phyloP scores from a whole-genome alignment of 441 rosid genomes.

The Raphanus hybrid region DNA sequence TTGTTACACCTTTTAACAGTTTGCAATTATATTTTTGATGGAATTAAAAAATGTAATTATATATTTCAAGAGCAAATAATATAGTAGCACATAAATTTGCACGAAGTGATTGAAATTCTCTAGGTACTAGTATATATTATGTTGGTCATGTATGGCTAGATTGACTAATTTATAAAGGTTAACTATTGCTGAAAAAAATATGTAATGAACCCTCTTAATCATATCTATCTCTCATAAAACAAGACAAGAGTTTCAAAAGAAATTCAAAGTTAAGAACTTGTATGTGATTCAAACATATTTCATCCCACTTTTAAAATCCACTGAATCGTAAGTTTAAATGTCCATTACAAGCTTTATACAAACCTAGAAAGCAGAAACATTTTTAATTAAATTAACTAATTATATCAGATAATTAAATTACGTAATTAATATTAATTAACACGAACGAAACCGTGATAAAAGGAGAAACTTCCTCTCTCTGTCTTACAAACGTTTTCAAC shows the following conservation, averaged over 20 bases:
- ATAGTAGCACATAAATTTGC: not conserved
- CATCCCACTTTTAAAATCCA: not conserved
- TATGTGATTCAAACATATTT: not conserved
- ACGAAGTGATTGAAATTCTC: not conserved
- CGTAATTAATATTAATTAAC: not conserved
- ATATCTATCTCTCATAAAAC: not conserved
- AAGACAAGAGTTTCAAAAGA: not conserved
- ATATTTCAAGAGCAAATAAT: not conserved
- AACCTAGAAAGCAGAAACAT: not conserved
- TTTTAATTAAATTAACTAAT: not conserved
- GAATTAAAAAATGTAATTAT: not conserved
- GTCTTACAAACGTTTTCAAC: constrained; percentile 15
- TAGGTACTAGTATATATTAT: not conserved
- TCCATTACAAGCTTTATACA: not conserved
- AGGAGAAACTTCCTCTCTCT: not conserved
- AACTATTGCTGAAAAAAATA: not conserved
- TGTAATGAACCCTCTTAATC: not conserved
- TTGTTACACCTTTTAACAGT: not conserved
- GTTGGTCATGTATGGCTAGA: not conserved
- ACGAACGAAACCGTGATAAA: constrained; percentile 14
- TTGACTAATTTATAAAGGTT: not conserved
- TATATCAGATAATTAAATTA: constrained; percentile 1
- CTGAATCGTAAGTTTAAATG: not conserved
- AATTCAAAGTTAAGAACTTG: not conserved
- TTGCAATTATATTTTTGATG: not conserved